Evolutionary conservation across 2,329 filamentous ascomycete species (phyloP).

Genomic region (Chalaropsis ovoidea): DNA sequence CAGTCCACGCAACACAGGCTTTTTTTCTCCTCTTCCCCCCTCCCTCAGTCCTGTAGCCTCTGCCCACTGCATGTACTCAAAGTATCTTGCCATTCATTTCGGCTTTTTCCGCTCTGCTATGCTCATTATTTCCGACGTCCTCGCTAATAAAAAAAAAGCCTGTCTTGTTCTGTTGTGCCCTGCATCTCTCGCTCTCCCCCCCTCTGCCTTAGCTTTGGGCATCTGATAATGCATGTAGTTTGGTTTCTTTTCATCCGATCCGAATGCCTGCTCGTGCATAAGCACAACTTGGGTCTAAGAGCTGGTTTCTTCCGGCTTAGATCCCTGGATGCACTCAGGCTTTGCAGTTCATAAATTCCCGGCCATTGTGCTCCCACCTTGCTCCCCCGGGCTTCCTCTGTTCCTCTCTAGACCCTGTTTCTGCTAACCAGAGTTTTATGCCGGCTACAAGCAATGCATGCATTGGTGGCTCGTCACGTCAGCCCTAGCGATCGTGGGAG

Average conservation of each 20-base stretch:
- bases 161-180: neutral
- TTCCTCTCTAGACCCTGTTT: neutral
- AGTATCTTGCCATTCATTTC: slow-evolving; percentile 6
- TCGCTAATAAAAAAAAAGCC: neutral
- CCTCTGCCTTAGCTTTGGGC: neutral
- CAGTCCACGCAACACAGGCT: neutral
- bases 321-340: neutral
- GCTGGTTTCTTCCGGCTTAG: neutral
- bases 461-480: neutral
- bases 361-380: neutral
- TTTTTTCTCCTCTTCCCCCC: neutral
- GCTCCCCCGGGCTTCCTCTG: neutral
- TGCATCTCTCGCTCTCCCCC: neutral
- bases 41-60: neutral
- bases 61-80: neutral
- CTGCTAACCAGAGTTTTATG: neutral
- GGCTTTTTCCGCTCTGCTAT: neutral
- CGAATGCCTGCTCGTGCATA: slow-evolving; percentile 5
- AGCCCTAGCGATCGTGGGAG: neutral
- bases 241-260: slow-evolving; percentile 6
- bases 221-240: neutral
- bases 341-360: neutral
- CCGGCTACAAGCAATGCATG: neutral
- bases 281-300: slow-evolving; percentile 13
- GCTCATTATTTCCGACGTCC: neutral